Conservation (phyloP, 2,329 filamentous ascomycete genomes). For the Fonsecaea pedrosoi region DNA sequence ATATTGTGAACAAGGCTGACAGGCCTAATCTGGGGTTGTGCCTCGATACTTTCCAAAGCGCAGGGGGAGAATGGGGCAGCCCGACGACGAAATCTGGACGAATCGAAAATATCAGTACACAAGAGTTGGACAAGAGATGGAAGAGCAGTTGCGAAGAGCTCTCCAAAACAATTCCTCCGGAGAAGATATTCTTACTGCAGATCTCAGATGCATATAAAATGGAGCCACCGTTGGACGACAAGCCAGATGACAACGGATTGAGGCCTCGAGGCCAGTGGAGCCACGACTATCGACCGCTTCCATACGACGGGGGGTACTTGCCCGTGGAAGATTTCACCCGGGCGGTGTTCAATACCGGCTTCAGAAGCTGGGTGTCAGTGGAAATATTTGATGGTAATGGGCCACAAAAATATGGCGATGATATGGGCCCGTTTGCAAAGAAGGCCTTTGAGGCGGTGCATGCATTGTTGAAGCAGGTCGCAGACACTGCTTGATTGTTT, state of each 20-base stretch:
- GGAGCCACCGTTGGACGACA: conserved; percentile 60
- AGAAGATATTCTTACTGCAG: conserved; percentile 77
- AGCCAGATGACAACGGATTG: conserved; percentile 59
- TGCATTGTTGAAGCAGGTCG: conserved; percentile 47
- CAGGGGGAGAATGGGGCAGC: conserved; percentile 74
- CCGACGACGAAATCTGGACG: conserved; percentile 69
- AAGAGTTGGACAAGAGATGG: conserved; percentile 62
- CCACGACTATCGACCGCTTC: conserved; percentile 71
- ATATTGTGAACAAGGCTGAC: conserved; percentile 68
- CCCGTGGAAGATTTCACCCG: conserved; percentile 69
- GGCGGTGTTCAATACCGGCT: conserved; percentile 72
- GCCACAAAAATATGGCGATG: conserved; percentile 61
- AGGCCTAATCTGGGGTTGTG: conserved; percentile 74
- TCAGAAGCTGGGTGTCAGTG: conserved; percentile 70
- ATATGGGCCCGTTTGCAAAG: conserved; percentile 57
- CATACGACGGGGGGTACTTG: conserved; percentile 73
- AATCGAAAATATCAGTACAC: conserved; percentile 60
- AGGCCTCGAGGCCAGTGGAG: conserved; percentile 73
- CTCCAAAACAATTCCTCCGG: conserved; percentile 62
- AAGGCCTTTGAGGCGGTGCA: conserved; percentile 59
- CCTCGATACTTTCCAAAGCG: conserved; percentile 78
- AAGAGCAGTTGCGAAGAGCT: conserved; percentile 64
- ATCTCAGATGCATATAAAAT: conserved; percentile 76
- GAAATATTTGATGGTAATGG: conserved; percentile 72
- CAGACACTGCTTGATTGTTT: conserved; percentile 11